These are phyloP conservation scores for Mortierella sp. DNA, from an alignment of 371 early-diverging fungal species.

Conservation along the genomic window DNA sequence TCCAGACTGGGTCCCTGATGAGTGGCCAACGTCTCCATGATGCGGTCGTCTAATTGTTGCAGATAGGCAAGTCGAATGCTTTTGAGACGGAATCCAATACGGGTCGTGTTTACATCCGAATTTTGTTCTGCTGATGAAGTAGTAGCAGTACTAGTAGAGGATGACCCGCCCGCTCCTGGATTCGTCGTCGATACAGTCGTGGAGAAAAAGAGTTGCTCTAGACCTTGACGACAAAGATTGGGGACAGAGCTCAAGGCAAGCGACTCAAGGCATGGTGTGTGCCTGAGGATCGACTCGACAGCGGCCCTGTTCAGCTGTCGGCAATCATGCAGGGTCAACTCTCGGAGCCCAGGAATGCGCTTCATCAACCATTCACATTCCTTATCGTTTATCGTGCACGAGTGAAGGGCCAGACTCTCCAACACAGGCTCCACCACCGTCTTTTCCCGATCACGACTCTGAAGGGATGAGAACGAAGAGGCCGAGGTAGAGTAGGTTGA, in stretches of 20 bases:
- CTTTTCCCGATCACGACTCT: background rate
- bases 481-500: conserved; percentile 8
- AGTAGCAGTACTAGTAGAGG: background rate
- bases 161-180: too few relatives aligned
- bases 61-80: conserved; percentile 35
- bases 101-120: background rate
- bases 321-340: conserved; percentile 34
- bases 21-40: conserved; percentile 21
- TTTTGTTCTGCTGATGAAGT: background rate
- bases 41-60: conserved; percentile 25
- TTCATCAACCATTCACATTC: conserved; percentile 25
- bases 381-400: conserved; percentile 27
- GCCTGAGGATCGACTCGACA: conserved; percentile 25
- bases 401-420: conserved; percentile 24
- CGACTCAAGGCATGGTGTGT: conserved; percentile 28
- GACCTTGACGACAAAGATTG: conserved; percentile 2
- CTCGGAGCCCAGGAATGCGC: conserved; percentile 19
- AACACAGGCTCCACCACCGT: conserved; percentile 6
- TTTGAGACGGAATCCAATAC: conserved; percentile 18
- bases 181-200: too few relatives aligned
- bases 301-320: conserved; percentile 7
- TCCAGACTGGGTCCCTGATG: conserved; percentile 31
- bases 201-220: conserved; percentile 18
- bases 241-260: conserved; percentile 35
- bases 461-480: conserved; percentile 9